A percentile compares a stretch with the other conserved stretches of the same genome.
phyloP scores from a whole-genome alignment of 306 rosid genomes.

The Dalbergia cultrata region DNA sequence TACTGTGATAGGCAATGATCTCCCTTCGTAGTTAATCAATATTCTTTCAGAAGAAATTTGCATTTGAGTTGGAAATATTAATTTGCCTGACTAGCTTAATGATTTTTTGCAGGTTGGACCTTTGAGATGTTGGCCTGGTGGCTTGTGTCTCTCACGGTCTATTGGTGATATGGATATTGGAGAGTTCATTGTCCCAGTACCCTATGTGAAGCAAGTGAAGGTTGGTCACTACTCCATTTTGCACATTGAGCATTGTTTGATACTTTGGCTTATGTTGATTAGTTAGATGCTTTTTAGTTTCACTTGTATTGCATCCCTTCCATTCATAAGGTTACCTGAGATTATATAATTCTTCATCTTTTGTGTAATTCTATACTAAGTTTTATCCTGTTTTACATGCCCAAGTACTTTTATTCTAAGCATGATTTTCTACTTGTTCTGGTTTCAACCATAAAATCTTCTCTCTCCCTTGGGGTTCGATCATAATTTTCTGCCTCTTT shows the following conservation, averaged over 20 bases:
- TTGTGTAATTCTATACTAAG: too few relatives aligned
- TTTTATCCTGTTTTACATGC: too few relatives aligned
- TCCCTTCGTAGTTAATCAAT: slow-evolving; percentile 7
- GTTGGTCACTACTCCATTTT: slow-evolving; percentile 64
- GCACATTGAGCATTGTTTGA: slow-evolving; percentile 13
- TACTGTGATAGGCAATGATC: background rate
- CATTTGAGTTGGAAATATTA: slow-evolving; percentile 6
- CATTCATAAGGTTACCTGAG: slow-evolving; percentile 12
- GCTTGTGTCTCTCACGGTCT: slow-evolving; percentile 96
- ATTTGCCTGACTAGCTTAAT: slow-evolving; percentile 35
- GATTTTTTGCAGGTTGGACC: slow-evolving; percentile 81
- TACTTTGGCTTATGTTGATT: slow-evolving; percentile 19
- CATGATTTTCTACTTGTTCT: background rate
- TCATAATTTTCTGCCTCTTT: background rate
- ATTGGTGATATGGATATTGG: slow-evolving; percentile 98
- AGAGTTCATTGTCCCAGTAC: slow-evolving; percentile 95
- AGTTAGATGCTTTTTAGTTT: slow-evolving; percentile 27
- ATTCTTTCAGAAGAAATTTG: slow-evolving; percentile 23
- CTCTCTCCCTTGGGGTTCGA: too few relatives aligned
- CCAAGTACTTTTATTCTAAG: too few relatives aligned
- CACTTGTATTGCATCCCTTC: slow-evolving; percentile 9
- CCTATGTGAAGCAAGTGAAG: slow-evolving; percentile 98
- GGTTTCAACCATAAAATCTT: too few relatives aligned
- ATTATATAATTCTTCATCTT: slow-evolving; percentile 7
- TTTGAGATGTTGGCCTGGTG: slow-evolving; percentile 99